These are phyloP conservation scores for Guillardia theta DNA, from an alignment of 78 protist genomes.

Conservation along the genomic window DNA sequence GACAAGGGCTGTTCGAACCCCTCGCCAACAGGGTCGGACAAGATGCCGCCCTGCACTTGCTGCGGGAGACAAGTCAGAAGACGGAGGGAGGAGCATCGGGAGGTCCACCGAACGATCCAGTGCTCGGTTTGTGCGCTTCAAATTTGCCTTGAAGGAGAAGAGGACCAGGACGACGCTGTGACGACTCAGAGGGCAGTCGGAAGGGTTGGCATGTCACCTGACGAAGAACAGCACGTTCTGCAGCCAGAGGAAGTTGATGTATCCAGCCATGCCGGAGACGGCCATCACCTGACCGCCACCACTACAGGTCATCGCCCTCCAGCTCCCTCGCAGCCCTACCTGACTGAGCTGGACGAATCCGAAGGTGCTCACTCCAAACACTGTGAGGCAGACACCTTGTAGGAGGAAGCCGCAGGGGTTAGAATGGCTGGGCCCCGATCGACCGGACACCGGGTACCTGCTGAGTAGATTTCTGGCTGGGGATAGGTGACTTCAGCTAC, in stretches of 20 bases:
- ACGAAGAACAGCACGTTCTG: background rate
- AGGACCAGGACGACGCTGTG: too few relatives aligned
- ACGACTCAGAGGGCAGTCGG: too few relatives aligned
- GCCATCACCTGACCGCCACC: background rate
- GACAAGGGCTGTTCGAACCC: too few relatives aligned
- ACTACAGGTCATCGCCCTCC: background rate
- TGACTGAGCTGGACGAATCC: constrained; percentile 31
- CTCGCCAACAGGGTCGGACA: too few relatives aligned
- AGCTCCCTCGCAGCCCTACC: background rate
- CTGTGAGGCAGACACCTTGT: background rate
- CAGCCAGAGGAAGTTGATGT: background rate
- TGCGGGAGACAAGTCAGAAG: too few relatives aligned
- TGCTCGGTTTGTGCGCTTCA: too few relatives aligned
- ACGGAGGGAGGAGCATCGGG: too few relatives aligned
- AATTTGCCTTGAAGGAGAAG: too few relatives aligned
- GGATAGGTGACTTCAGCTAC: background rate
- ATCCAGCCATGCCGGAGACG: background rate
- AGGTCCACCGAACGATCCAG: too few relatives aligned
- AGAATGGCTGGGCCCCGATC: background rate
- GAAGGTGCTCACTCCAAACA: constrained; percentile 25
- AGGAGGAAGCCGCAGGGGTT: too few relatives aligned
- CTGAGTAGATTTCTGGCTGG: background rate
- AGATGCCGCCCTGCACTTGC: too few relatives aligned
- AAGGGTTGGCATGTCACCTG: too few relatives aligned
- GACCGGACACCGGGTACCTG: background rate